A percentile compares a stretch with the other conserved stretches of the same genome.
These are phyloP conservation scores for Angophora floribunda DNA, from an alignment of 345 rosid species.

Conservation along the genomic window DNA sequence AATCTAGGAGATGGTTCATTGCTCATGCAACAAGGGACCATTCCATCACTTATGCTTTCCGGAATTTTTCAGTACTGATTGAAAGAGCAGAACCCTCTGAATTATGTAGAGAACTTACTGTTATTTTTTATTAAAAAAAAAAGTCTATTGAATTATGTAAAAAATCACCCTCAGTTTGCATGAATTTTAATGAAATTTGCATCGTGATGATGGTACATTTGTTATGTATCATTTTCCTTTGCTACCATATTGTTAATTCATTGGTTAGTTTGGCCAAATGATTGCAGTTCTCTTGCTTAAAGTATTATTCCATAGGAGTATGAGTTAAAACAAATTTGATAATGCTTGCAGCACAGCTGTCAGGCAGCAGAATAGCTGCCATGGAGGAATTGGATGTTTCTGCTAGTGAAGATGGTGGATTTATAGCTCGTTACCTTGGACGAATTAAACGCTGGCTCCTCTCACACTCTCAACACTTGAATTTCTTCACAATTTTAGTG, in stretches of 20 bases:
- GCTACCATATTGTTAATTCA: background rate
- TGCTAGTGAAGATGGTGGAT: constrained; percentile 48
- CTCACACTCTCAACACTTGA: constrained; percentile 70
- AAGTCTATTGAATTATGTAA: background rate
- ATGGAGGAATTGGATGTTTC: constrained; percentile 69
- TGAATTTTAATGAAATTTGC: background rate
- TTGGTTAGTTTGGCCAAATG: background rate
- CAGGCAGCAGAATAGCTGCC: constrained; percentile 57
- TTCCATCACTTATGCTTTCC: background rate
- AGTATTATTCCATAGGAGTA: background rate
- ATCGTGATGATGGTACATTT: background rate
- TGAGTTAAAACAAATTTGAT: background rate
- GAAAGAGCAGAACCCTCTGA: background rate
- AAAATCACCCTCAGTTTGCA: background rate
- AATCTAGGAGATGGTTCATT: background rate
- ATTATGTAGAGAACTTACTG: background rate
- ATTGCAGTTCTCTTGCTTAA: background rate
- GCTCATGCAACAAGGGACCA: background rate
- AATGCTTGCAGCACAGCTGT: constrained; percentile 47
- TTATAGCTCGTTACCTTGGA: constrained; percentile 38
- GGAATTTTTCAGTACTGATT: background rate
- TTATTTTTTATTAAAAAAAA: background rate
- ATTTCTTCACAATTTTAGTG: constrained; percentile 79
- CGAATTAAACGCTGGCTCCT: constrained; percentile 56
- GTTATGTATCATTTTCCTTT: background rate